Percentiles rank a stretch among this genome's conserved stretches.
These are phyloP conservation scores for Endocalyx cinctus DNA, from an alignment of 2,329 filamentous ascomycete species.

Conservation along the genomic window DNA sequence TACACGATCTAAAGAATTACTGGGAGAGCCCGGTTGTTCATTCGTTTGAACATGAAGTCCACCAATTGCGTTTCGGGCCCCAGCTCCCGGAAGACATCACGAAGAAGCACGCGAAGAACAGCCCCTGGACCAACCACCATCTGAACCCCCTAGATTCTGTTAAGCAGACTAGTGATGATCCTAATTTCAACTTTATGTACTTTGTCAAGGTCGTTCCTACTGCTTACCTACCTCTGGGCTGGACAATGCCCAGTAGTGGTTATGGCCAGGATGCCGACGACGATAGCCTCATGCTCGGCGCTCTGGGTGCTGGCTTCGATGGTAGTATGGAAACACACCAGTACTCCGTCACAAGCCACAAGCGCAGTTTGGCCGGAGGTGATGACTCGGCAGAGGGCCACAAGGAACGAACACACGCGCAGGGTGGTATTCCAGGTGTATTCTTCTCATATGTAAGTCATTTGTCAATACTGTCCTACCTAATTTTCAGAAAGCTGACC, in stretches of 20 bases:
- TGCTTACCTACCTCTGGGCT: conserved; percentile 87
- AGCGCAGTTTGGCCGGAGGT: conserved; percentile 79
- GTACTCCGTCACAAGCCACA: conserved; percentile 96
- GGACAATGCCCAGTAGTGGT: conserved; percentile 49
- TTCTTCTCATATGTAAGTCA: conserved; percentile 93
- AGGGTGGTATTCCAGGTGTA: conserved; percentile 90
- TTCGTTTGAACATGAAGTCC: conserved; percentile 84
- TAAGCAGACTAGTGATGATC: conserved; percentile 70
- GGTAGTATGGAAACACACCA: conserved; percentile 96
- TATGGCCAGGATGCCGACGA: conserved; percentile 33
- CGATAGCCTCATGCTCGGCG: conserved; percentile 60
- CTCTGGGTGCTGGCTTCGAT: conserved; percentile 59
- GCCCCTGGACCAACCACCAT: conserved; percentile 82
- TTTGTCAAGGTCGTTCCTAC: conserved; percentile 98
- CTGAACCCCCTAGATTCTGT: conserved; percentile 84
- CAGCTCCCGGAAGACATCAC: conserved; percentile 72
- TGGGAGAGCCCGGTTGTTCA: conserved; percentile 72
- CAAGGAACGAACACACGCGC: conserved; percentile 83
- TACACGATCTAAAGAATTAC: conserved; percentile 96
- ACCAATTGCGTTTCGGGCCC: conserved; percentile 87
- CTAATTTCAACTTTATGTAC: conserved; percentile 96
- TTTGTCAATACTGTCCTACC: too few species aligned
- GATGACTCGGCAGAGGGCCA: conserved; percentile 84
- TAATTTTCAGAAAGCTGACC: too few species aligned
- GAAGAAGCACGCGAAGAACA: conserved; percentile 49